A percentile compares a stretch with the other conserved stretches of the same genome.
Conservation (phyloP, 345 rosid species). For the Salix purpurea region DNA sequence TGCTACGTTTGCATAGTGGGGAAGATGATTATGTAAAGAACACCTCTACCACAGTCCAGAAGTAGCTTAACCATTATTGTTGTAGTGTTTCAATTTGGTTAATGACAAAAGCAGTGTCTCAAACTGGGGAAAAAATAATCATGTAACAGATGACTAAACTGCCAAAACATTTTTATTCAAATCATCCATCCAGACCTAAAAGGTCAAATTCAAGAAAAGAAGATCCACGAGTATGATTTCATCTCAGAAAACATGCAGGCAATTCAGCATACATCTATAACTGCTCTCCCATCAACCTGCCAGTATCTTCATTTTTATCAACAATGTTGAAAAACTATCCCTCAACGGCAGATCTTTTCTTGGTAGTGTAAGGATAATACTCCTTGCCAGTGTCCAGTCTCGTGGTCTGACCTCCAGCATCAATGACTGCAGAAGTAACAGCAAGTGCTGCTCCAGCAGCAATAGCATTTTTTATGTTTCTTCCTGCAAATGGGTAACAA, state of each 20-base stretch:
- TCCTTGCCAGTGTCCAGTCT: constrained; percentile 86
- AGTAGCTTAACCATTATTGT: not conserved
- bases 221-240: constrained; percentile 29
- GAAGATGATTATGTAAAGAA: too few relatives aligned
- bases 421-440: constrained; percentile 73
- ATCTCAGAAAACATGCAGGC: constrained; percentile 34
- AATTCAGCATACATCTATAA: constrained; percentile 8
- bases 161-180: constrained; percentile 19
- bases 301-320: constrained; percentile 5
- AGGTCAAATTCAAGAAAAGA: not conserved
- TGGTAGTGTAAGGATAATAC: constrained; percentile 82
- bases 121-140: not conserved
- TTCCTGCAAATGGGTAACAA: constrained; percentile 43
- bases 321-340: constrained; percentile 19
- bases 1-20: too few relatives aligned
- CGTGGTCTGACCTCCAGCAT: constrained; percentile 89
- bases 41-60: not conserved
- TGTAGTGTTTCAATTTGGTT: not conserved
- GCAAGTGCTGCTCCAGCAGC: constrained; percentile 89
- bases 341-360: constrained; percentile 53
- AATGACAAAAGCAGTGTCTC: constrained; percentile 6
- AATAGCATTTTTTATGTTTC: constrained; percentile 75
- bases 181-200: constrained; percentile 8
- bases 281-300: constrained; percentile 4
- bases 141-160: constrained; percentile 8